Evolutionary conservation across 345 rosid genomes (phyloP).

Genomic region (Rhizophora apiculata): DNA sequence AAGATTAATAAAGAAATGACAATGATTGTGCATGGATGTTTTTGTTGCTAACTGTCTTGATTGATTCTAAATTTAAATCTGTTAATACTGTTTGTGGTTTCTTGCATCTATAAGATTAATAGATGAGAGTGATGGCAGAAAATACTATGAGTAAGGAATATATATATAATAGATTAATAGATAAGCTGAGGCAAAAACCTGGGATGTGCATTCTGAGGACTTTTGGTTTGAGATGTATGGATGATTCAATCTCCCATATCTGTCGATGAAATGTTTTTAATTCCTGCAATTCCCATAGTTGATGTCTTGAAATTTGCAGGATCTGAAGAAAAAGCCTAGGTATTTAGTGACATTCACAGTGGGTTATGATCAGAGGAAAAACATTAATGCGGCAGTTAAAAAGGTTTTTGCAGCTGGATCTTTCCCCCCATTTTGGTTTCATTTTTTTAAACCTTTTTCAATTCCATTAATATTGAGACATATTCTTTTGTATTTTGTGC

Average conservation of each 20-base stretch:
- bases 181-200: neutral
- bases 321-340: constrained; percentile 72
- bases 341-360: constrained; percentile 84
- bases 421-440: neutral
- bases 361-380: constrained; percentile 66
- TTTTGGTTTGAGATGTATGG: neutral
- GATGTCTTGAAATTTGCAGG: constrained; percentile 44
- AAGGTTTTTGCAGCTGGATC: constrained; percentile 48
- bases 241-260: too few species aligned
- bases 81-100: too few species aligned
- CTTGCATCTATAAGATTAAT: too few species aligned
- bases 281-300: neutral
- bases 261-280: too few species aligned
- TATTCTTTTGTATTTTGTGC: constrained; percentile 25
- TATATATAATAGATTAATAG: too few species aligned
- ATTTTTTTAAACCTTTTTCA: neutral
- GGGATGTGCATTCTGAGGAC: neutral
- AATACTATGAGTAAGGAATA: neutral
- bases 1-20: neutral
- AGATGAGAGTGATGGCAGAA: neutral
- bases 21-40: neutral
- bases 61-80: neutral
- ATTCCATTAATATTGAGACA: constrained; percentile 25
- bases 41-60: neutral
- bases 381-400: constrained; percentile 65